phyloP scores from a whole-genome alignment of 192 early-diverging fungal species.

The Chytriomyces confervae region DNA sequence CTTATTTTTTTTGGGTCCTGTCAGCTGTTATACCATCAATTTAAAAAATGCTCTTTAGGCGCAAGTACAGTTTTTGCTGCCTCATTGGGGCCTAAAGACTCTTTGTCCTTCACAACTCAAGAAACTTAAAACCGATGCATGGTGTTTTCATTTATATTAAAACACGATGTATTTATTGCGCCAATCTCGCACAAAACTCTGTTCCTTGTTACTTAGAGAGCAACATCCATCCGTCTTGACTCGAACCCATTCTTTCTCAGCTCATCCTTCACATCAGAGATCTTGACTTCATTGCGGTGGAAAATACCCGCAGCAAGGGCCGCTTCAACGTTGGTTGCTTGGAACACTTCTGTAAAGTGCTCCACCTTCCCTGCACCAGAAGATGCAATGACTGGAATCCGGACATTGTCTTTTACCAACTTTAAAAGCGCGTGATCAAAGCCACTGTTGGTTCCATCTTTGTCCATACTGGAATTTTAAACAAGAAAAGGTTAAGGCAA shows the following conservation, averaged over 20 bases:
- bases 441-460: slow-evolving; percentile 97
- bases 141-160: too few species aligned
- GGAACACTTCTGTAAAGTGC: slow-evolving; percentile 90
- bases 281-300: slow-evolving; percentile 92
- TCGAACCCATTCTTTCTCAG: slow-evolving; percentile 53
- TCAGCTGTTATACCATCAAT: too few species aligned
- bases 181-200: too few species aligned
- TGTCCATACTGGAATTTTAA: slow-evolving; percentile 78
- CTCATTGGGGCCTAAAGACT: too few species aligned
- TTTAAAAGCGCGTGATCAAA: slow-evolving; percentile 88
- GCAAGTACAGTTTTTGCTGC: too few species aligned
- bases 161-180: too few species aligned
- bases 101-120: too few species aligned
- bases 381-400: slow-evolving; percentile 97
- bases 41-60: too few species aligned
- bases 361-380: slow-evolving; percentile 87
- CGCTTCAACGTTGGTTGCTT: slow-evolving; percentile 87
- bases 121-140: too few species aligned
- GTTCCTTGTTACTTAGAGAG: not conserved
- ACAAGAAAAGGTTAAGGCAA: not conserved
- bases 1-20: too few species aligned
- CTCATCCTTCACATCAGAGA: slow-evolving; percentile 82
- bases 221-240: slow-evolving; percentile 19
- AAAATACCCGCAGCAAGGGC: slow-evolving; percentile 99
- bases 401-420: slow-evolving; percentile 77